Percentiles rank a stretch among this genome's conserved stretches.
Evolutionary conservation across 1,284 basidiomycete genomes (phyloP).

Genomic region (Austroboletus niveus): DNA sequence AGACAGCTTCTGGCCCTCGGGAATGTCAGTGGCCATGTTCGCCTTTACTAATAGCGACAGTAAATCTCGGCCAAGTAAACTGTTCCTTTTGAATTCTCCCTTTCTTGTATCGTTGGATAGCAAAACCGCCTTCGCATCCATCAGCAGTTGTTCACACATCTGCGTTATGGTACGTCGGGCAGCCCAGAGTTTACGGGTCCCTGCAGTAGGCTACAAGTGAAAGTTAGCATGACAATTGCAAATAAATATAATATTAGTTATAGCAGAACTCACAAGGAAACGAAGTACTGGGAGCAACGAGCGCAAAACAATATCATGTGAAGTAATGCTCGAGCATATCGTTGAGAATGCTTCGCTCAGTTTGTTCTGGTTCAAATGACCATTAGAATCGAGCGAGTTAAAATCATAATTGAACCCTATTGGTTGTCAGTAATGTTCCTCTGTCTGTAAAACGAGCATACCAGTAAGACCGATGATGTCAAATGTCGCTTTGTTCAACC

Average conservation of each 20-base stretch:
- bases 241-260: slow-evolving; percentile 34
- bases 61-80: slow-evolving; percentile 43
- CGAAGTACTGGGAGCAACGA: background rate
- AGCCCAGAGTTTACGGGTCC: slow-evolving; percentile 14
- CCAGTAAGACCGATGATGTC: slow-evolving; percentile 72
- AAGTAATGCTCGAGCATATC: background rate
- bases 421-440: background rate
- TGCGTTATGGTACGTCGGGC: slow-evolving; percentile 24
- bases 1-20: slow-evolving; percentile 59
- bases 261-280: background rate
- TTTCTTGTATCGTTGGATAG: slow-evolving; percentile 19
- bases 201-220: background rate
- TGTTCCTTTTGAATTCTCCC: slow-evolving; percentile 28
- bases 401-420: slow-evolving; percentile 65
- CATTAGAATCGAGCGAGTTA: background rate
- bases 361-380: slow-evolving; percentile 38
- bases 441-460: slow-evolving; percentile 13
- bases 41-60: slow-evolving; percentile 58
- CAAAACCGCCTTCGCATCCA: slow-evolving; percentile 41
- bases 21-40: slow-evolving; percentile 60
- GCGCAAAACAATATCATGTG: background rate
- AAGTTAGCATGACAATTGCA: background rate
- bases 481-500: slow-evolving; percentile 57
- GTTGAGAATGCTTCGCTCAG: slow-evolving; percentile 35
- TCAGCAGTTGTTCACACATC: slow-evolving; percentile 47